Percentiles rank a stretch among this genome's conserved stretches.
These are phyloP conservation scores for Trichoderma citrinoviride DNA, from an alignment of 2,329 filamentous ascomycete species.

Conservation along the genomic window DNA sequence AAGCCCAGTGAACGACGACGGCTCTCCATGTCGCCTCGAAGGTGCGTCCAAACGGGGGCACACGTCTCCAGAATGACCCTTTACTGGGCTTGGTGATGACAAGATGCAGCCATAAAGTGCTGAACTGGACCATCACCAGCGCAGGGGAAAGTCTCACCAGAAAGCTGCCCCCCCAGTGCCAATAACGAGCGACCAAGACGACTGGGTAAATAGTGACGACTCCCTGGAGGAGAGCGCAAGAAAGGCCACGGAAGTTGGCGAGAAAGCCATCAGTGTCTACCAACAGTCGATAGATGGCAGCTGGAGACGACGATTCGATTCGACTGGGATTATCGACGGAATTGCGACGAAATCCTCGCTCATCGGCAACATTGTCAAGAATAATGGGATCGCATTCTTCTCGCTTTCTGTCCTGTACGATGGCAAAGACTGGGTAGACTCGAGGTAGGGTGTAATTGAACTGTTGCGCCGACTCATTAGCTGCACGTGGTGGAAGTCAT, in stretches of 20 bases:
- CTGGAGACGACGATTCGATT: slow-evolving; percentile 46
- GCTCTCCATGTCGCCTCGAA: slow-evolving; percentile 69
- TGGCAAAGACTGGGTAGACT: slow-evolving; percentile 54
- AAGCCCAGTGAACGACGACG: slow-evolving; percentile 59
- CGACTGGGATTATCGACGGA: slow-evolving; percentile 39
- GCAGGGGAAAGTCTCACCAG: slow-evolving; percentile 44
- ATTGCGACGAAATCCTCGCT: slow-evolving; percentile 31
- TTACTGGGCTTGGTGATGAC: slow-evolving; percentile 69
- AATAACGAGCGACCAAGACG: slow-evolving; percentile 39
- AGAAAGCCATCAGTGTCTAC: slow-evolving; percentile 60
- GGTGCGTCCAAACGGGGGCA: slow-evolving; percentile 62
- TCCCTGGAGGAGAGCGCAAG: slow-evolving; percentile 44
- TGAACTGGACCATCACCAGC: slow-evolving; percentile 65
- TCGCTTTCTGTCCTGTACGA: slow-evolving; percentile 56
- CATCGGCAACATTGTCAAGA: slow-evolving; percentile 35
- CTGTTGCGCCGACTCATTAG: slow-evolving; percentile 32
- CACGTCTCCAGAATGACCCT: slow-evolving; percentile 64
- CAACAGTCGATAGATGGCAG: slow-evolving; percentile 54
- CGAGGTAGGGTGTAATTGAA: slow-evolving; percentile 49
- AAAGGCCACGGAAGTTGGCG: slow-evolving; percentile 68
- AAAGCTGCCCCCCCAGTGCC: neutral
- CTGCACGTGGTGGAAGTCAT: neutral
- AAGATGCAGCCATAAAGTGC: slow-evolving; percentile 79
- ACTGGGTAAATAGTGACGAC: slow-evolving; percentile 36
- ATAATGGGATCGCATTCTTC: slow-evolving; percentile 48